Conservation (phyloP, 2,329 filamentous ascomycete genomes). For the Penicillium palitans region DNA sequence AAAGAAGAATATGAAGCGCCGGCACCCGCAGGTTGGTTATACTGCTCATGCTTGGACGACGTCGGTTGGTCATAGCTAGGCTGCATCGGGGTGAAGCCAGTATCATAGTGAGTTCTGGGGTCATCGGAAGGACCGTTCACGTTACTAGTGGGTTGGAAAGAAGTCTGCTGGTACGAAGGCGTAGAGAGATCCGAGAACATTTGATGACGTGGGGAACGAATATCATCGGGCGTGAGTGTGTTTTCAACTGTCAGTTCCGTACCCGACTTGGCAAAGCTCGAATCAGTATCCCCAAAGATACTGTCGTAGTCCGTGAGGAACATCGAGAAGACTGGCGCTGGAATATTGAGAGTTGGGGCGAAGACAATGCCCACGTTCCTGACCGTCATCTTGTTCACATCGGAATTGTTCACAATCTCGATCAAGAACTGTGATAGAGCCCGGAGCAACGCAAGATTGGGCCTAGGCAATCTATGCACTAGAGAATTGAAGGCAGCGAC, state of each 20-base stretch:
- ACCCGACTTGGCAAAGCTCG: constrained; percentile 39
- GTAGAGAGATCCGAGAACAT: constrained; percentile 68
- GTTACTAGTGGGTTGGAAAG: constrained; percentile 44
- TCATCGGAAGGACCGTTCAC: constrained; percentile 25
- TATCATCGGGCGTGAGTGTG: constrained; percentile 54
- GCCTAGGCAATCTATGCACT: constrained; percentile 73
- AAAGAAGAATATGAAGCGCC: constrained; percentile 29
- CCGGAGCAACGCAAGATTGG: constrained; percentile 78
- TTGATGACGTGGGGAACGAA: constrained; percentile 64
- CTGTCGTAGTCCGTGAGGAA: constrained; percentile 87
- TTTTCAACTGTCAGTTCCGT: constrained; percentile 46
- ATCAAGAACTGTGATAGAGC: constrained; percentile 87
- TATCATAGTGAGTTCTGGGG: constrained; percentile 44
- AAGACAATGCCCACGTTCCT: constrained; percentile 98
- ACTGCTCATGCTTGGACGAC: constrained; percentile 32
- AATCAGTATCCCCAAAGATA: constrained; percentile 70
- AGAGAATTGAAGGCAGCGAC: constrained; percentile 73
- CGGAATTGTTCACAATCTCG: constrained; percentile 85
- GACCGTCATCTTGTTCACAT: constrained; percentile 96
- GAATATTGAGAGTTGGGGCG: constrained; percentile 94
- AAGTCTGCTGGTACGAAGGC: constrained; percentile 60
- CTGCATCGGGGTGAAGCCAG: constrained; percentile 54
- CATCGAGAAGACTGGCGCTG: constrained; percentile 87
- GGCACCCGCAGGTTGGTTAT: constrained; percentile 25
- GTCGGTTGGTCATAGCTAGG: constrained; percentile 48